These are phyloP conservation scores for Pichia norvegensis DNA, from an alignment of 1,139 yeast species.

Conservation along the genomic window DNA sequence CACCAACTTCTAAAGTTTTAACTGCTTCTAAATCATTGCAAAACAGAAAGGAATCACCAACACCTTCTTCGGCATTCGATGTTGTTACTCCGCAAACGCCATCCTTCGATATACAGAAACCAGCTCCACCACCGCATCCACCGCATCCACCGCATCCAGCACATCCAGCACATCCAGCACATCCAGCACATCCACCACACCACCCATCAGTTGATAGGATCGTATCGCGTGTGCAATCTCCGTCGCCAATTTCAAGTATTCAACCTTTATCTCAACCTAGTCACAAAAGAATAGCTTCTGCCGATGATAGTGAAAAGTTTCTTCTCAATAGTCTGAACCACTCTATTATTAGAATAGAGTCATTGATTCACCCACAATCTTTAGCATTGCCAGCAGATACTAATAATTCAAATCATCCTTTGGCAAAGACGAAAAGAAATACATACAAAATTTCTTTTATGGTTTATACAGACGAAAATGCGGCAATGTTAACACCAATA, in stretches of 20 bases:
- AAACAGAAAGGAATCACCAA: neutral
- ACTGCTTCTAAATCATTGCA: neutral
- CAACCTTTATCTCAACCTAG: slow-evolving; percentile 5
- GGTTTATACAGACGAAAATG: slow-evolving; percentile 24
- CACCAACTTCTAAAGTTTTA: slow-evolving; percentile 1
- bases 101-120: neutral
- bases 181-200: neutral
- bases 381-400: slow-evolving; percentile 9
- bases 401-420: neutral
- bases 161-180: neutral
- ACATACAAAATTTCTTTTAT: slow-evolving; percentile 24
- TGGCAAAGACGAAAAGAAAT: slow-evolving; percentile 24
- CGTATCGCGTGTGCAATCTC: neutral
- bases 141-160: neutral
- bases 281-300: slow-evolving; percentile 2
- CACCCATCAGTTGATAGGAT: neutral
- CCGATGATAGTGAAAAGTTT: slow-evolving; percentile 19
- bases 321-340: slow-evolving; percentile 53
- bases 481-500: slow-evolving; percentile 22
- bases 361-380: slow-evolving; percentile 38
- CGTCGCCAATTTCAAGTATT: slow-evolving; percentile 3
- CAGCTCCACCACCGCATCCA: neutral
- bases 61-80: neutral
- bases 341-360: slow-evolving; percentile 41
- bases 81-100: too few relatives aligned